Conservation (phyloP, 305 asterid genomes). For the Fraxinus dipetala region DNA sequence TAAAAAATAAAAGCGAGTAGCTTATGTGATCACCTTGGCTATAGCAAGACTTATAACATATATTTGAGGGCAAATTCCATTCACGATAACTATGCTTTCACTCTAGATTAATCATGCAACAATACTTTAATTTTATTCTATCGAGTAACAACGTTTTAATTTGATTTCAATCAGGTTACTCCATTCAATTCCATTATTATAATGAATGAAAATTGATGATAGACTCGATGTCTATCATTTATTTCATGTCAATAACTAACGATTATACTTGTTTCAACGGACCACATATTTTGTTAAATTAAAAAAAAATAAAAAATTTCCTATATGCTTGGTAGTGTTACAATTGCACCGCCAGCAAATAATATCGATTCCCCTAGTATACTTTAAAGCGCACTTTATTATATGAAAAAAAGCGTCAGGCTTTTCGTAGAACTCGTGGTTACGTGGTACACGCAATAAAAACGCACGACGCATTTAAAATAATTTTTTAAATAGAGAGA, state of each 20-base stretch:
- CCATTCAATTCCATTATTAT: no score
- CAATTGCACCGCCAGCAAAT: neutral
- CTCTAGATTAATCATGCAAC: no score
- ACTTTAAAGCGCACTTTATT: neutral
- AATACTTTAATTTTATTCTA: no score
- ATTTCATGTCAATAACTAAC: no score
- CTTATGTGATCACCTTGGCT: neutral
- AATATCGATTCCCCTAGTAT: neutral
- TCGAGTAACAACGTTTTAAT: no score
- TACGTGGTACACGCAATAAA: neutral
- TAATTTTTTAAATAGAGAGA: neutral
- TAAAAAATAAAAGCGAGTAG: neutral
- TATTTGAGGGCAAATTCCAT: neutral
- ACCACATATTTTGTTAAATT: no score
- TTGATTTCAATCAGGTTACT: no score
- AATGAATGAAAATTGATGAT: no score
- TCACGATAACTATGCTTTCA: neutral
- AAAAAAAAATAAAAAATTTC: no score
- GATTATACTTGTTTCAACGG: no score
- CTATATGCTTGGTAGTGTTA: neutral
- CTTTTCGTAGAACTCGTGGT: neutral
- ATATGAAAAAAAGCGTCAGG: neutral
- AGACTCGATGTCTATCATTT: no score
- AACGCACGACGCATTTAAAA: neutral
- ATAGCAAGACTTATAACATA: neutral